Evolutionary conservation across 2,329 filamentous ascomycete species (phyloP), one percentile per base, ranked within the genome.

Genomic region (Macroventuria anomochaeta): DNA sequence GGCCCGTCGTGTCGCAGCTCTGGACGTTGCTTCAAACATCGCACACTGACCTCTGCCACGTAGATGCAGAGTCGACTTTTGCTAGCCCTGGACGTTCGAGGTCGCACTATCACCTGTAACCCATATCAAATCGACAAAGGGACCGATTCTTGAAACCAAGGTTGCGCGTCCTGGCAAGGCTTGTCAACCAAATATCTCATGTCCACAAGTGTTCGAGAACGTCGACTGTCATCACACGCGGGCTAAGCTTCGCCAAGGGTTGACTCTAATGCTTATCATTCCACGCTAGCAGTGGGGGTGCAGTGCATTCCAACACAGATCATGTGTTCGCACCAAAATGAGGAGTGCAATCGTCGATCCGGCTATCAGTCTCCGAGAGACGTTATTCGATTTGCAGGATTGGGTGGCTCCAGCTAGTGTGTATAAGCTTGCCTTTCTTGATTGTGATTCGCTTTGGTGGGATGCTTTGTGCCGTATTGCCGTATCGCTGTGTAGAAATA

Each of bases 201-300:
- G 21, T n/a, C n/a, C n/a, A n/a, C n/a, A n/a, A n/a, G n/a, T 29
- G 39, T 49, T 54, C 51, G 28, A 48, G 44, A 50, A 46, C 39
- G 20, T n/a, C n/a, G 32, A 42, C 32, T 29, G 42, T 26, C 38
- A 43, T 44, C 28, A 29, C 33, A 20, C 21, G 39, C 33, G 31
- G 8, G 53, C 58, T 63, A 69, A 69, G 66, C 64, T 62, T 69
- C 60, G 66, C 66, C 64, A 68, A 69, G 64, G 34, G 39, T 25
- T 23, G 23, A 48, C 40, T 18, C 37, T 25, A 63, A 67, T 58
- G 66, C 66, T 69, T 69, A 48, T 65, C 38, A 47, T 17, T 36
- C 38, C 26, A 31, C 34, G 38, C 43, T 53, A 51, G 41, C 25
- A 33, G 51, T 32, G 40, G 51, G 44, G 36, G 21, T 25, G 28